phyloP scores from a whole-genome alignment of 805 yeast species.

The Kazachstania africana region DNA sequence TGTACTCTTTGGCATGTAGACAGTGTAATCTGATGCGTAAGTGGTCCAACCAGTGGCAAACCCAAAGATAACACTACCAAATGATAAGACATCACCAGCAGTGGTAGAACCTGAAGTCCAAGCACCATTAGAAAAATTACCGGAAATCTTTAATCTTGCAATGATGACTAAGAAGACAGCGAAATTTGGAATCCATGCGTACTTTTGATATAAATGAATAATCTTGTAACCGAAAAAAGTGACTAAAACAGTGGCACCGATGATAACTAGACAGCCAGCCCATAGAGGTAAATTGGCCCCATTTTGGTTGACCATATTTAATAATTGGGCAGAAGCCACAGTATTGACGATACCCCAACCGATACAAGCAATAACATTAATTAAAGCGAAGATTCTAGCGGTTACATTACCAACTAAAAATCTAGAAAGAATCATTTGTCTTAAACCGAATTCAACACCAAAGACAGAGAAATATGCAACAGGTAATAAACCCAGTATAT shows the following conservation, averaged over 20 bases:
- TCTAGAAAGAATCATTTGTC: slow-evolving; percentile 76
- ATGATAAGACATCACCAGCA: slow-evolving; percentile 69
- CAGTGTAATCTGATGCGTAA: slow-evolving; percentile 88
- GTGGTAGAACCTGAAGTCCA: slow-evolving; percentile 45
- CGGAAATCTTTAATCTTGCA: slow-evolving; percentile 58
- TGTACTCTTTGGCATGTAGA: slow-evolving; percentile 63
- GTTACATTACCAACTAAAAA: slow-evolving; percentile 66
- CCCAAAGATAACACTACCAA: slow-evolving; percentile 76
- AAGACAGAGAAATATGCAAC: slow-evolving; percentile 75
- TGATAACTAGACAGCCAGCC: slow-evolving; percentile 76
- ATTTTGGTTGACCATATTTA: slow-evolving; percentile 58
- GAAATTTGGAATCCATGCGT: slow-evolving; percentile 77
- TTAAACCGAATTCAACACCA: slow-evolving; percentile 76
- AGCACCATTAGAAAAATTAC: slow-evolving; percentile 47
- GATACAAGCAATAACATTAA: slow-evolving; percentile 75
- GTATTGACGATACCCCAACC: slow-evolving; percentile 94
- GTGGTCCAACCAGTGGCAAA: slow-evolving; percentile 94
- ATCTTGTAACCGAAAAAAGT: slow-evolving; percentile 76
- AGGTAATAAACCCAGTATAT: slow-evolving; percentile 56
- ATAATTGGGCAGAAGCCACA: slow-evolving; percentile 76
- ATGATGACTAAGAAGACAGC: slow-evolving; percentile 65
- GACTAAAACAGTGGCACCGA: slow-evolving; percentile 56
- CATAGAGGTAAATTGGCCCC: slow-evolving; percentile 59
- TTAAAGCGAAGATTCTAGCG: slow-evolving; percentile 62
- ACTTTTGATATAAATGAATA: slow-evolving; percentile 72